Percentiles rank a stretch among this genome's conserved stretches.
Conservation (phyloP, 768 basidiomycete genomes). For the Pholiota molesta region DNA sequence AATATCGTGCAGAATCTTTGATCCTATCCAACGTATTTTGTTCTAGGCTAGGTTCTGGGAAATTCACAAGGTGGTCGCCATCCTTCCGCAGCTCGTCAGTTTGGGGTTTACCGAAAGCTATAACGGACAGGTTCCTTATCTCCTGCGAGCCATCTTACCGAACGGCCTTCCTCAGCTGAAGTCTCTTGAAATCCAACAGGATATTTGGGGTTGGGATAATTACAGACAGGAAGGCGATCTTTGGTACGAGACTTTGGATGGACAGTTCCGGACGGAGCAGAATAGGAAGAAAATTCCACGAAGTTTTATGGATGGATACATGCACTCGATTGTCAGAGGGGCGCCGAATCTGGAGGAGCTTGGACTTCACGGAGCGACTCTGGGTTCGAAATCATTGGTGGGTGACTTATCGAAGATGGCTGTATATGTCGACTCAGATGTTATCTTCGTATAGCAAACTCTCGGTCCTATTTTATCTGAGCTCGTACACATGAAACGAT, state of each 20-base stretch:
- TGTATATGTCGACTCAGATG: not conserved
- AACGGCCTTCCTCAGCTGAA: not conserved
- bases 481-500: not conserved
- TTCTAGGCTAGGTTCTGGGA: constrained; percentile 4
- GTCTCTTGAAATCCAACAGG: not conserved
- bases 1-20: no score
- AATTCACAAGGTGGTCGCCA: not conserved
- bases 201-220: not conserved
- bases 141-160: not conserved
- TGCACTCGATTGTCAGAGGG: constrained; percentile 13
- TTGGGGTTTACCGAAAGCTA: not conserved
- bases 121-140: not conserved
- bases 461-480: not conserved
- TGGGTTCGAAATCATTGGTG: not conserved
- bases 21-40: not conserved
- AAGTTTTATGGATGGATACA: constrained; percentile 9
- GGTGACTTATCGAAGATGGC: not conserved
- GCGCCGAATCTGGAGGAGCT: constrained; percentile 20
- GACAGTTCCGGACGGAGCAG: not conserved
- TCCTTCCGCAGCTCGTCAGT: not conserved
- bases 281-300: not conserved
- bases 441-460: not conserved
- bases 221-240: not conserved
- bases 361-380: not conserved
- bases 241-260: not conserved